These are phyloP conservation scores for Candida pseudofarinosa DNA, from an alignment of 805 yeast genomes.

Conservation along the genomic window DNA sequence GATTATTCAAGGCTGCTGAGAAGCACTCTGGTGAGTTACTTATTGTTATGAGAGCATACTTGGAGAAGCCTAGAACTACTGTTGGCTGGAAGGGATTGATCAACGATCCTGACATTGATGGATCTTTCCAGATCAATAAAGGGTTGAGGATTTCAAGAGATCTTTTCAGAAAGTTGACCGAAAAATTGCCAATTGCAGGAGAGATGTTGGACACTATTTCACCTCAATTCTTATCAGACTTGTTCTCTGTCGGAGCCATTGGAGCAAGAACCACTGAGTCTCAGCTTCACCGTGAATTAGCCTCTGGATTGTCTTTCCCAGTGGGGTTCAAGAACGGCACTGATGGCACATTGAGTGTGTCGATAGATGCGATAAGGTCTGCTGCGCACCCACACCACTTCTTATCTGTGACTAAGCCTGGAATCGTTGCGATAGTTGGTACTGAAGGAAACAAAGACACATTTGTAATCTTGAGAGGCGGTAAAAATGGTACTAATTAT, in stretches of 20 bases:
- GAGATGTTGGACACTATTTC: conserved; percentile 98
- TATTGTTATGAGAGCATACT: conserved; percentile 94
- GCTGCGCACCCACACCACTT: conserved; percentile 93
- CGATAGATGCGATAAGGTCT: conserved; percentile 90
- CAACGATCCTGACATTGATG: conserved; percentile 95
- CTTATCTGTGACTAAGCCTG: conserved; percentile 92
- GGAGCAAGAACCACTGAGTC: conserved; percentile 99
- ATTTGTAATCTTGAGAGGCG: conserved; percentile 92
- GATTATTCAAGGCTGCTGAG: conserved; percentile 55
- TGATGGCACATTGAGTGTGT: conserved; percentile 92
- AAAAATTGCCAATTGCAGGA: conserved; percentile 86
- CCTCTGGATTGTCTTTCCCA: conserved; percentile 96
- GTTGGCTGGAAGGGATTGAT: conserved; percentile 99
- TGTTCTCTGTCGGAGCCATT: conserved; percentile 94
- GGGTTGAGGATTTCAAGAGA: conserved; percentile 88
- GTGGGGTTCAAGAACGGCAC: conserved; percentile 98
- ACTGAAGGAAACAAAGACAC: conserved; percentile 91
- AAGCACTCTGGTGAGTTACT: conserved; percentile 70
- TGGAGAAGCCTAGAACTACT: conserved; percentile 97
- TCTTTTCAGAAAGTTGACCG: conserved; percentile 78
- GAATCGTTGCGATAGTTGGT: conserved; percentile 92
- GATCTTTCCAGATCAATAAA: conserved; percentile 88
- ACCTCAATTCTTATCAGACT: conserved; percentile 90
- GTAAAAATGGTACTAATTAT: conserved; percentile 87
- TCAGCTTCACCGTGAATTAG: conserved; percentile 93